A percentile compares a stretch with the other conserved stretches of the same genome.
These are phyloP conservation scores for Nakazawaea ishiwadae DNA, from an alignment of 805 yeast species.

Conservation along the genomic window DNA sequence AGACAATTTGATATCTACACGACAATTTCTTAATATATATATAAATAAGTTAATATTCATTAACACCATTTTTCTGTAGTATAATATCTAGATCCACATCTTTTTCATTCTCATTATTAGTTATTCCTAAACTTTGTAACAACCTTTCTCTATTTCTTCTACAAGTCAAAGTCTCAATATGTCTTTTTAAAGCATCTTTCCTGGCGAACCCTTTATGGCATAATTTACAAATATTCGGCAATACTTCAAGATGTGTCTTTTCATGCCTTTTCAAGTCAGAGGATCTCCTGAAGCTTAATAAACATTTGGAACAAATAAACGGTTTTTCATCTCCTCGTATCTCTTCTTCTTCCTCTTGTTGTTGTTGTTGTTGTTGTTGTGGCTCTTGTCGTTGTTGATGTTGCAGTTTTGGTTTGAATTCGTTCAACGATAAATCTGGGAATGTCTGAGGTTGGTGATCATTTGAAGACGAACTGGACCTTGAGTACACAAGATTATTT, in stretches of 20 bases:
- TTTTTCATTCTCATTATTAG: constrained; percentile 4
- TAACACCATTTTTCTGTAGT: constrained; percentile 2
- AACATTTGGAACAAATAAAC: constrained; percentile 56
- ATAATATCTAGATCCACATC: constrained; percentile 6
- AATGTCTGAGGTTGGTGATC: constrained; percentile 21
- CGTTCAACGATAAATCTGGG: constrained; percentile 38
- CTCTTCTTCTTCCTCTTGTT: neutral
- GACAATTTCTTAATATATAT: neutral
- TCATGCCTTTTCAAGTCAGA: constrained; percentile 72
- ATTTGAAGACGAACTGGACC: neutral
- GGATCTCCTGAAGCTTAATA: constrained; percentile 59
- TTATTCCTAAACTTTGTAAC: constrained; percentile 26
- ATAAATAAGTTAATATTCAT: neutral
- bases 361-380: constrained; percentile 2
- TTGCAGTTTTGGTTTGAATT: constrained; percentile 20
- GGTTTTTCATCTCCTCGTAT: constrained; percentile 26
- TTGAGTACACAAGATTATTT: constrained; percentile 3
- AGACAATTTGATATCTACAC: neutral
- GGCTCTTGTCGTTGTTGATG: constrained; percentile 14
- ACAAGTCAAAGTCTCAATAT: constrained; percentile 70
- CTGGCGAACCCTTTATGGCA: constrained; percentile 85
- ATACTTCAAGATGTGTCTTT: constrained; percentile 64
- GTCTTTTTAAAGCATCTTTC: constrained; percentile 77
- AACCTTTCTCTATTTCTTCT: constrained; percentile 61
- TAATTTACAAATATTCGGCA: constrained; percentile 69